Conservation (phyloP, 2,329 filamentous ascomycete genomes). For the Pseudofabraea citricarpa region DNA sequence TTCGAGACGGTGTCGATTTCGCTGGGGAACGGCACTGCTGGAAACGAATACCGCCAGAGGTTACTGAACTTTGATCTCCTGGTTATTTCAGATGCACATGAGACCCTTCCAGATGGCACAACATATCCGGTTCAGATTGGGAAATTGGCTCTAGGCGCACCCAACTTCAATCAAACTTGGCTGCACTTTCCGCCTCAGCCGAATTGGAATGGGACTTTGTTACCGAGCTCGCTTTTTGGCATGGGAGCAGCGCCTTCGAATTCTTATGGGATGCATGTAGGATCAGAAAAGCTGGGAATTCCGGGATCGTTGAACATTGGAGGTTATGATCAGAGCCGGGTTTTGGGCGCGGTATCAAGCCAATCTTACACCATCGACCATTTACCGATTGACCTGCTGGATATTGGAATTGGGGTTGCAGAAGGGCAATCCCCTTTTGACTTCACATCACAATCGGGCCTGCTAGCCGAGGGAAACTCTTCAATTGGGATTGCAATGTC, state of each 20-base stretch:
- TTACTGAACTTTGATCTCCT: conserved; percentile 11
- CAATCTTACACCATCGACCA: conserved; percentile 8
- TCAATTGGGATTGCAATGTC: conserved; percentile 6
- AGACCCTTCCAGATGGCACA: conserved; percentile 11
- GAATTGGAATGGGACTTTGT: conserved; percentile 11
- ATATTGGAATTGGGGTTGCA: conserved; percentile 16
- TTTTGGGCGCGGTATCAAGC: conserved; percentile 8
- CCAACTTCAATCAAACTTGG: conserved; percentile 13
- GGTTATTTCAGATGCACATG: conserved; percentile 1
- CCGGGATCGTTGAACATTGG: conserved; percentile 15
- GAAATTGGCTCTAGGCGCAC: conserved; percentile 10
- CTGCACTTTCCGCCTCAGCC: conserved; percentile 1
- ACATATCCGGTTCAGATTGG: conserved; percentile 12
- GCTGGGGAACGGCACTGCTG: conserved; percentile 1
- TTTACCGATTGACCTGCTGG: conserved; percentile 14
- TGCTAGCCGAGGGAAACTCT: conserved; percentile 12
- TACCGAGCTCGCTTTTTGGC: conserved; percentile 6
- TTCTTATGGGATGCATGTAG: conserved; percentile 20
- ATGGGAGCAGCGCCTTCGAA: conserved; percentile 11
- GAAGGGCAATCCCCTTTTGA: conserved; percentile 13
- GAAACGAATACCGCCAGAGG: not conserved
- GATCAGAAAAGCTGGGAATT: conserved; percentile 10
- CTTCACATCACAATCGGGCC: conserved; percentile 7
- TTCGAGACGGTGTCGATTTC: not conserved
- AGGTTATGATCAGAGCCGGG: conserved; percentile 17